Conservation (phyloP, 768 basidiomycete genomes). For the Coprinopsis cinerea region DNA sequence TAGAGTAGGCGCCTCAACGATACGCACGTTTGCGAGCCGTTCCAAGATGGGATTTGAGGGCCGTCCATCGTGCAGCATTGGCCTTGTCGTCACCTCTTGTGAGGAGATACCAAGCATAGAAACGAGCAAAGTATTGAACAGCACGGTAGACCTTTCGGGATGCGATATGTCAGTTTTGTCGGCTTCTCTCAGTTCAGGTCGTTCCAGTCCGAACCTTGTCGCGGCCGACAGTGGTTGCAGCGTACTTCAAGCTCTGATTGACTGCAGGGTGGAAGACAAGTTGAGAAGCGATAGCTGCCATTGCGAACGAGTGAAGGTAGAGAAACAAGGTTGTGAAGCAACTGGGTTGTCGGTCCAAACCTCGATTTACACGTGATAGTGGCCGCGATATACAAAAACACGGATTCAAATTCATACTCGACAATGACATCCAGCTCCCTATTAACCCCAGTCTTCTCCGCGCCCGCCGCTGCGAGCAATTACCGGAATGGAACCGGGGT, state of each 20-base stretch:
- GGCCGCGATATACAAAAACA: background rate
- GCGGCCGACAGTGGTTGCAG: conserved; percentile 76
- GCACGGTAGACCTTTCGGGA: conserved; percentile 74
- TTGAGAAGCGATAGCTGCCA: conserved; percentile 60
- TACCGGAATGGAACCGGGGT: too few species aligned
- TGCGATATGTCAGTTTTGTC: background rate
- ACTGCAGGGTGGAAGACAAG: conserved; percentile 81
- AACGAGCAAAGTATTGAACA: conserved; percentile 85
- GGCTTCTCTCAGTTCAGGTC: background rate
- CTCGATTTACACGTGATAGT: conserved; percentile 20
- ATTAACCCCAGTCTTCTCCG: too few species aligned
- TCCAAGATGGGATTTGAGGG: conserved; percentile 81
- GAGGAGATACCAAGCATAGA: conserved; percentile 80
- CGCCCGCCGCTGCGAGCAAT: too few species aligned
- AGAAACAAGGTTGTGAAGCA: background rate
- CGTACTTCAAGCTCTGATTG: conserved; percentile 69
- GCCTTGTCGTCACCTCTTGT: conserved; percentile 57
- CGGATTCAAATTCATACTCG: background rate
- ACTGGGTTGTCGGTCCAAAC: background rate
- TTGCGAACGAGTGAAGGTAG: conserved; percentile 16
- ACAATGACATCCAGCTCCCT: too few species aligned
- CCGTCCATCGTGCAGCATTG: conserved; percentile 72
- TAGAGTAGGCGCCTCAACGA: background rate
- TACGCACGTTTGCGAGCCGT: conserved; percentile 77
- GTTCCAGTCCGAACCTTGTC: conserved; percentile 66